phyloP scores from a whole-genome alignment of 2,329 filamentous ascomycete species.

The Salinomyces thailandicus region DNA sequence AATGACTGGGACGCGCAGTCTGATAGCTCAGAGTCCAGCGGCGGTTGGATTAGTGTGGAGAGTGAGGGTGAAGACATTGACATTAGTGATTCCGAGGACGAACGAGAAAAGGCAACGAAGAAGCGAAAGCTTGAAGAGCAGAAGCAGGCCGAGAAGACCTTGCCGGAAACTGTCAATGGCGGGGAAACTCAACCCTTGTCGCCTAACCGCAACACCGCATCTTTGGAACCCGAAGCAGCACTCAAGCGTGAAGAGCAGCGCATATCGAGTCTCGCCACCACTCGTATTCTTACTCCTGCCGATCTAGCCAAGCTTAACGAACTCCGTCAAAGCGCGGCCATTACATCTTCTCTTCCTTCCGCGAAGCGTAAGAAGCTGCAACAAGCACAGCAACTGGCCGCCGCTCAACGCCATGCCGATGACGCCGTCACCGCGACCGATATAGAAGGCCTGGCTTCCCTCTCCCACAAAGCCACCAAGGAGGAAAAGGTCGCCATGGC shows the following conservation, averaged over 20 bases:
- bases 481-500: conserved; percentile 80
- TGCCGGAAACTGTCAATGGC: conserved; percentile 1
- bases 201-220: conserved; percentile 18
- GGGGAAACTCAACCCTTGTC: not conserved
- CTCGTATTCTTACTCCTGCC: conserved; percentile 85
- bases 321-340: conserved; percentile 61
- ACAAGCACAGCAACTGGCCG: conserved; percentile 14
- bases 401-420: conserved; percentile 48
- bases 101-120: conserved; percentile 41
- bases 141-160: conserved; percentile 28
- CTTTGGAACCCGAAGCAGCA: conserved; percentile 20
- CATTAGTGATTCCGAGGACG: conserved; percentile 64
- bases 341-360: conserved; percentile 52
- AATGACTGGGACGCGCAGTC: conserved; percentile 53
- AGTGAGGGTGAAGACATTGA: conserved; percentile 69
- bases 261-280: conserved; percentile 70
- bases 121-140: conserved; percentile 28
- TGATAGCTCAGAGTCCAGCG: conserved; percentile 58
- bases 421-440: conserved; percentile 88
- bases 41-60: conserved; percentile 86
- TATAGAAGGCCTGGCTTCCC: conserved; percentile 73
- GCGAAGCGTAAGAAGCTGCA: conserved; percentile 29
- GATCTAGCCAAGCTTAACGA: conserved; percentile 92
- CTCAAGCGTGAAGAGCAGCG: conserved; percentile 23
- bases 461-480: conserved; percentile 73